Conservation (phyloP, 441 rosid genomes). For the Croton laevigatus region DNA sequence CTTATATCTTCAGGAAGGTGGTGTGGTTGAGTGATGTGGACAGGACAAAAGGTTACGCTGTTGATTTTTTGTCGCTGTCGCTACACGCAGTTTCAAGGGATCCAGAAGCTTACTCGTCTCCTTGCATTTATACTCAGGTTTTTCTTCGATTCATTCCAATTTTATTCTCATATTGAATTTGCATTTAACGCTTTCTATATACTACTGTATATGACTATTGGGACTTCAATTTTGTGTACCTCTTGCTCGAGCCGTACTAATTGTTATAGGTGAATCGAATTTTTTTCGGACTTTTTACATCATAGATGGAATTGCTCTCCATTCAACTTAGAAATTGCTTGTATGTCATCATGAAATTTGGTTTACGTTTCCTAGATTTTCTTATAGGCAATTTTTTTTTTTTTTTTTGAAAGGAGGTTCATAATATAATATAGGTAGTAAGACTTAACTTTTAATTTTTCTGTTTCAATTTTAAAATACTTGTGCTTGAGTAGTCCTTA, state of each 20-base stretch:
- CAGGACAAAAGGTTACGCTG: conserved; percentile 66
- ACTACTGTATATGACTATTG: no score
- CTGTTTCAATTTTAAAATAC: background rate
- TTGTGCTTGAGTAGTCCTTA: background rate
- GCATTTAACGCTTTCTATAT: background rate
- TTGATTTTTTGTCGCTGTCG: conserved; percentile 76
- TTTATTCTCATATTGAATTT: background rate
- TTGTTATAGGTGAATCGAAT: background rate
- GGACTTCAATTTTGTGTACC: background rate
- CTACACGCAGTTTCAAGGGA: conserved; percentile 91
- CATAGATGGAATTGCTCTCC: background rate
- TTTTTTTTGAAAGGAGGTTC: background rate
- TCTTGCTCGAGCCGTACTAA: background rate
- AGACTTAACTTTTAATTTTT: background rate
- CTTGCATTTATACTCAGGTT: conserved; percentile 90
- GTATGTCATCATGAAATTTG: background rate
- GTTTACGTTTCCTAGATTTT: background rate
- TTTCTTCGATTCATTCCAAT: background rate
- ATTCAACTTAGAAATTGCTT: background rate
- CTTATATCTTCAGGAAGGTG: conserved; percentile 48
- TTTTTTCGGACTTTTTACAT: background rate
- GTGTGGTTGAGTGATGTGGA: conserved; percentile 86
- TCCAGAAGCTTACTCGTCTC: conserved; percentile 77
- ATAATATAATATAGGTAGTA: no score
- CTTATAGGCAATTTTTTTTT: background rate